A percentile compares a stretch with the other conserved stretches of the same genome.
phyloP scores from a whole-genome alignment of 2,329 filamentous ascomycete genomes.

The Colletotrichum phormii region DNA sequence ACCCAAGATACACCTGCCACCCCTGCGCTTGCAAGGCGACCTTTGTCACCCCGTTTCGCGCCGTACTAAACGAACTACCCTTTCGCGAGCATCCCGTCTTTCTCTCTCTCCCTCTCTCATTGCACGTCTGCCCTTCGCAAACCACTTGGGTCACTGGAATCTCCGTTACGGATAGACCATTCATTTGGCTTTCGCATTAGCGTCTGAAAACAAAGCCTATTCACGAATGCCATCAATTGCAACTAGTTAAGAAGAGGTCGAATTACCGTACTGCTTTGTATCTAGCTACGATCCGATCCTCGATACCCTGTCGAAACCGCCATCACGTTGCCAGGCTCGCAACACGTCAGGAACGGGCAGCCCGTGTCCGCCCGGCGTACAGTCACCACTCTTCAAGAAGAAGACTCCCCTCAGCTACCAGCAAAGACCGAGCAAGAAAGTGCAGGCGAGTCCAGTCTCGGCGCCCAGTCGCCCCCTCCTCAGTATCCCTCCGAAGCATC shows the following conservation, averaged over 20 bases:
- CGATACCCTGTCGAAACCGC: conserved; percentile 39
- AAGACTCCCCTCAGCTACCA: conserved; percentile 9
- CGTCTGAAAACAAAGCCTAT: not conserved
- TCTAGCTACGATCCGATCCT: conserved; percentile 8
- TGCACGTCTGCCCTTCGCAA: not conserved
- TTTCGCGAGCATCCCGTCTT: not conserved
- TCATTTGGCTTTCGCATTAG: not conserved
- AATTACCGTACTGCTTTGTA: not conserved
- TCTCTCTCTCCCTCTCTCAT: not conserved
- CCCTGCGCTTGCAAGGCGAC: not conserved
- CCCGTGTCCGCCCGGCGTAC: conserved; percentile 54
- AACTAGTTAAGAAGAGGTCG: not conserved
- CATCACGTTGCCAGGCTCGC: conserved; percentile 62
- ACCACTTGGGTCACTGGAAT: not conserved
- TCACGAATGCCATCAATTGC: not conserved
- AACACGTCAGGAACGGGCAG: conserved; percentile 57
- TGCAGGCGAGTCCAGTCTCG: conserved; percentile 38
- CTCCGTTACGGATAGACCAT: not conserved
- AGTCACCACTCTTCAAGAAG: conserved; percentile 4
- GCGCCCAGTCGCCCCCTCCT: conserved; percentile 66
- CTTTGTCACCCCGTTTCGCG: not conserved
- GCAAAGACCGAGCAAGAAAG: conserved; percentile 30
- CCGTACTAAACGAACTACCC: not conserved
- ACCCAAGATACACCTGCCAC: too few relatives aligned
- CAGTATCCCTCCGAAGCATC: conserved; percentile 70